Conservation (phyloP, 805 yeast species). For the Lachancea fermentati region DNA sequence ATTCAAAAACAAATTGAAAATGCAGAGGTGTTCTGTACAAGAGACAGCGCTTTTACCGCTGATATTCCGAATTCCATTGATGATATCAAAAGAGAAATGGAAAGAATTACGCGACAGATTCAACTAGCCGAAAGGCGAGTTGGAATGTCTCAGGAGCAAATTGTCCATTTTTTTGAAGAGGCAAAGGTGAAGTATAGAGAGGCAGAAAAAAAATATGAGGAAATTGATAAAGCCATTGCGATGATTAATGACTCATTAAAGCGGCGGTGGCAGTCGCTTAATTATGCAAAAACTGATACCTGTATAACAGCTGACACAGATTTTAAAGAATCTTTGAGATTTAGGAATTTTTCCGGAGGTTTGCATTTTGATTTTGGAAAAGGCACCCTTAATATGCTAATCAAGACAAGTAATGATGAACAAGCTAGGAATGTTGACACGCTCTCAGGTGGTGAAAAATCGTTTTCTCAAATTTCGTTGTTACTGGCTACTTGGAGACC, state of each 20-base stretch:
- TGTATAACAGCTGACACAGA: constrained; percentile 46
- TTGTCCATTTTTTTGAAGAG: constrained; percentile 41
- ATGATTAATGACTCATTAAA: constrained; percentile 35
- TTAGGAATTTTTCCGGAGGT: constrained; percentile 70
- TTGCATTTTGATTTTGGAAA: constrained; percentile 55
- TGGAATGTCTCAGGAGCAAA: constrained; percentile 53
- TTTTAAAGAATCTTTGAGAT: constrained; percentile 54
- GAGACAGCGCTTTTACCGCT: constrained; percentile 40
- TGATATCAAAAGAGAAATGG: constrained; percentile 45
- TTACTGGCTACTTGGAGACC: constrained; percentile 87
- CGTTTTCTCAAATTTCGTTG: constrained; percentile 86
- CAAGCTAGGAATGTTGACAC: constrained; percentile 69
- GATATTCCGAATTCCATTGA: constrained; percentile 41
- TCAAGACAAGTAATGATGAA: constrained; percentile 54
- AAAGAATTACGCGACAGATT: constrained; percentile 41
- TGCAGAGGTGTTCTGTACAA: constrained; percentile 41
- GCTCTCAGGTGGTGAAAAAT: constrained; percentile 94
- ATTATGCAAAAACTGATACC: constrained; percentile 36
- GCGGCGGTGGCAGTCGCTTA: constrained; percentile 39
- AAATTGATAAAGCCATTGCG: constrained; percentile 33
- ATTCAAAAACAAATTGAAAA: constrained; percentile 21
- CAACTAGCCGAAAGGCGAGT: constrained; percentile 46
- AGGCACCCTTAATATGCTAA: constrained; percentile 49
- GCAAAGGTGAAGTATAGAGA: constrained; percentile 40
- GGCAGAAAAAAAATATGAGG: constrained; percentile 37